Base-by-base conservation (phyloP, 768 basidiomycete genomes). In the Boletus rufocinnamomeus region DNA sequence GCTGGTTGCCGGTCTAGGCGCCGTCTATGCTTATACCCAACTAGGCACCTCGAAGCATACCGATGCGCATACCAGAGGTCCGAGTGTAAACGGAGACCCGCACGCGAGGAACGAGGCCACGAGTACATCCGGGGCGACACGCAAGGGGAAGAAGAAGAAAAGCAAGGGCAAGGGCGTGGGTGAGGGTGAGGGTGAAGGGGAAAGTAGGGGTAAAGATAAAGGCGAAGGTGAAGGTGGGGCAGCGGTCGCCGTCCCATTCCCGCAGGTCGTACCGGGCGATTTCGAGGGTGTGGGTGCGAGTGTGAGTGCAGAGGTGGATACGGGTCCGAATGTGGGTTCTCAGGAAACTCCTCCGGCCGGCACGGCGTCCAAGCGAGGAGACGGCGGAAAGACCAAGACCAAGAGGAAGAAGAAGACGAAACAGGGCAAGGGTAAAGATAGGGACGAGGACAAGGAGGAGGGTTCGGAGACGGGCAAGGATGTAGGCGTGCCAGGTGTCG, bases 361-460 rank as follows among this genome's bases (percentile, higher is more conserved):
- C 37, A 17, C 54, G 27, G 28, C 45, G 13, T 34, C 64, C 45
- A 76, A 76, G 64, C 75, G 75, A 63, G 53, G 68, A 25, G 78
- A 77, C 9, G 8, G n/a, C 19, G 35, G 14, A 35, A 57, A 58
- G 58, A 25, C 37, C 70, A 79, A 79, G 72, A 79, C 78, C 71
- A 82, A 80, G 71, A 76, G 72, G 62, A 81, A 79, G 72, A 65
- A 37, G 68, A 66, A 25, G 28, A 38, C 34, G 52, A n/a, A 53
- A 17, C 35, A 45, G 23, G 32, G 25, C 14, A 41, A 35, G 43
- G 46, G 23, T 2, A 17, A 43, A 4, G 41, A 51, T 6, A 16
- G 11, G 63, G 64, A 63, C 2, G 45, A 40, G 14, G 38, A 35
- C 8, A 11, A 19, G 11, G 52, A 54, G 0, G 40, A 10, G 38